Evolutionary conservation across 2,329 filamentous ascomycete species (phyloP).

Genomic region (Rhexocercosporidium sp.): DNA sequence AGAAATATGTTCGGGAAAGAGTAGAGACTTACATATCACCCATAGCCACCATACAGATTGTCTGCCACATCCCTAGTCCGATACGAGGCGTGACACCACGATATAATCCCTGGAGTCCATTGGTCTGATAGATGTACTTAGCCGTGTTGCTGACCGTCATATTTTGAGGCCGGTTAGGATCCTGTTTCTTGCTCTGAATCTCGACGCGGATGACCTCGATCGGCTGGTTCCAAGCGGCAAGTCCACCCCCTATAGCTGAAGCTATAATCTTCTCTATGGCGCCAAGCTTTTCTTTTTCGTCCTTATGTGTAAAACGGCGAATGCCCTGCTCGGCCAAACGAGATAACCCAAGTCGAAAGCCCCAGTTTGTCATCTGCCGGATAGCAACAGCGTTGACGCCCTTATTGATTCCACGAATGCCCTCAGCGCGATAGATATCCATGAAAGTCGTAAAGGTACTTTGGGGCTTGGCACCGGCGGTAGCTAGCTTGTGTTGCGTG

Average conservation of each 20-base stretch:
- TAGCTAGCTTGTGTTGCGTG: constrained; percentile 94
- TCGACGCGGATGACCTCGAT: constrained; percentile 99
- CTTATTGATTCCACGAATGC: constrained; percentile 95
- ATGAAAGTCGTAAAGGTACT: constrained; percentile 95
- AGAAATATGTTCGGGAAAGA: constrained; percentile 10
- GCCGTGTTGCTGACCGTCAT: constrained; percentile 90
- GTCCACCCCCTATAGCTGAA: constrained; percentile 95
- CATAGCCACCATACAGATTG: constrained; percentile 98
- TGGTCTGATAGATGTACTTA: constrained; percentile 87
- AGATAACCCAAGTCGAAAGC: constrained; percentile 90
- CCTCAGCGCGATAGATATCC: constrained; percentile 94
- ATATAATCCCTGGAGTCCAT: constrained; percentile 91
- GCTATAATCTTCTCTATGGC: too few relatives aligned
- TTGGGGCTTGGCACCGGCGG: constrained; percentile 80
- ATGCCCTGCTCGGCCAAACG: constrained; percentile 91
- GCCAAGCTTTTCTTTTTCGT: constrained; percentile 90
- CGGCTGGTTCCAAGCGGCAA: constrained; percentile 98
- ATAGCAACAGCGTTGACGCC: constrained; percentile 99
- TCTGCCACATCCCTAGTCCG: constrained; percentile 97
- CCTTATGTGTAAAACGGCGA: constrained; percentile 78
- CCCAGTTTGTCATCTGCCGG: constrained; percentile 99
- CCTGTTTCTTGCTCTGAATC: constrained; percentile 99
- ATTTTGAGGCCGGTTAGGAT: constrained; percentile 98
- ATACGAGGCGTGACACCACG: constrained; percentile 94
- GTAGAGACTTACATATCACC: constrained; percentile 83